phyloP scores from a whole-genome alignment of 2,329 filamentous ascomycete genomes.

The Penicillium freii region DNA sequence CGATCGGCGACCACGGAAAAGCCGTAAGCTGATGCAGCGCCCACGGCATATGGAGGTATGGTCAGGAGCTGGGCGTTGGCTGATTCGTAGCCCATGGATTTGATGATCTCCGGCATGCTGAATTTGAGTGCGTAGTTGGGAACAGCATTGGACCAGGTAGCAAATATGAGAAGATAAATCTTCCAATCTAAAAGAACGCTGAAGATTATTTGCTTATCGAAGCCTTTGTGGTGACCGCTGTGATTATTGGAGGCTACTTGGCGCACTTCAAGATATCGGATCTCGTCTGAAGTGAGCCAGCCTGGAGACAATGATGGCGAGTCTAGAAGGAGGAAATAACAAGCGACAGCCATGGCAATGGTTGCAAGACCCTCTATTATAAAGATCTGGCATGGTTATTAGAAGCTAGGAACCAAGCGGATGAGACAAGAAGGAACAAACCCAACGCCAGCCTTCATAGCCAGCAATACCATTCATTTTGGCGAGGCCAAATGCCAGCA shows the following conservation, averaged over 20 bases:
- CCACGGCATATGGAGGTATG: constrained; percentile 36
- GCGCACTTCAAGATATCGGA: constrained; percentile 42
- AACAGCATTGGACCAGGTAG: constrained; percentile 46
- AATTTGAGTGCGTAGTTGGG: constrained; percentile 37
- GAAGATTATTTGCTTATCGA: constrained; percentile 37
- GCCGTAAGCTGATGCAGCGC: constrained; percentile 26
- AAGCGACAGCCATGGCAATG: constrained; percentile 55
- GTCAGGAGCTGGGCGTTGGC: constrained; percentile 31
- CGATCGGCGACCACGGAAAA: constrained; percentile 41
- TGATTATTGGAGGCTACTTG: constrained; percentile 31
- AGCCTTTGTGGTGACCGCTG: constrained; percentile 24
- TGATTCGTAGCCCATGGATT: constrained; percentile 43
- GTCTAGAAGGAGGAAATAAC: constrained; percentile 35
- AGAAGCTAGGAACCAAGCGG: background rate
- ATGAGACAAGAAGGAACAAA: background rate
- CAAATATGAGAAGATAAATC: constrained; percentile 45
- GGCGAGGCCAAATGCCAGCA: constrained; percentile 76
- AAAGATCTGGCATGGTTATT: constrained; percentile 48
- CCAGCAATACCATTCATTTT: constrained; percentile 68
- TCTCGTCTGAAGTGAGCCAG: constrained; percentile 44
- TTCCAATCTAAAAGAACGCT: constrained; percentile 51
- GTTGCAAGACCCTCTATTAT: constrained; percentile 65
- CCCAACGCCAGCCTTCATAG: constrained; percentile 24
- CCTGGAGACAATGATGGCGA: constrained; percentile 36
- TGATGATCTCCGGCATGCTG: constrained; percentile 43